Evolutionary conservation across 73 alveolate genomes (phyloP).

Genomic region (Effrenium voratum): DNA sequence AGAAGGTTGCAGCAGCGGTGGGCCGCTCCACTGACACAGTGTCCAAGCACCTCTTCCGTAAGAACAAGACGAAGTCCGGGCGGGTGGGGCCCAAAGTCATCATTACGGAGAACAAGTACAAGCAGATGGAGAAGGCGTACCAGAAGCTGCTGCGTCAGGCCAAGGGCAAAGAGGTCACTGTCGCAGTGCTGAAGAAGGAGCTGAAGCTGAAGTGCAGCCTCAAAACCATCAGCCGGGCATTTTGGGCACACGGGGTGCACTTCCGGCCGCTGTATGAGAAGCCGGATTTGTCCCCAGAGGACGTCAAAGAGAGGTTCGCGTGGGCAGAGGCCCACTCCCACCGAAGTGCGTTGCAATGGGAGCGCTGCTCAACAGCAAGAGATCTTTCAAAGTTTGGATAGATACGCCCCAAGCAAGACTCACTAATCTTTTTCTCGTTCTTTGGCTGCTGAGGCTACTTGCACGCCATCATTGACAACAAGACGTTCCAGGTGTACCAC

Average conservation of each 20-base stretch:
- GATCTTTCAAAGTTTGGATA: background rate
- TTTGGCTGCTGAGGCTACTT: background rate
- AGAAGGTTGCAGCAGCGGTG: background rate
- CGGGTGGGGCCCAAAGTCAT: background rate
- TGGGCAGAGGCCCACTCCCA: background rate
- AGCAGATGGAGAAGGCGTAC: background rate
- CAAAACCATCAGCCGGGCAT: conserved; percentile 11
- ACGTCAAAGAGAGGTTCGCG: background rate
- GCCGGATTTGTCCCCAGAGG: conserved; percentile 29
- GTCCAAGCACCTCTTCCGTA: conserved; percentile 21
- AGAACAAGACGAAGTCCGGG: background rate
- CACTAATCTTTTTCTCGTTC: too few species aligned
- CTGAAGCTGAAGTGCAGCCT: background rate
- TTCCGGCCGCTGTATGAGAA: conserved; percentile 18
- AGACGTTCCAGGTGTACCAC: conserved; percentile 33
- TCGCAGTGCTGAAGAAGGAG: background rate
- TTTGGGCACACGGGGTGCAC: conserved; percentile 2
- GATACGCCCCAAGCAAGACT: too few species aligned
- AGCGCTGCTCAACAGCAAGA: background rate
- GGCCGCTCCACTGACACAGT: conserved; percentile 33
- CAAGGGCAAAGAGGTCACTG: conserved; percentile 28
- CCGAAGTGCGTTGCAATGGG: conserved; percentile 1
- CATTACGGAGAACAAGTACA: conserved; percentile 41
- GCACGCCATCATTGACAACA: conserved; percentile 34
- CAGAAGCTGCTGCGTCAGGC: background rate